Base-by-base conservation (phyloP, 2,329 filamentous ascomycete genomes). In the Pseudocercospora ulei region DNA sequence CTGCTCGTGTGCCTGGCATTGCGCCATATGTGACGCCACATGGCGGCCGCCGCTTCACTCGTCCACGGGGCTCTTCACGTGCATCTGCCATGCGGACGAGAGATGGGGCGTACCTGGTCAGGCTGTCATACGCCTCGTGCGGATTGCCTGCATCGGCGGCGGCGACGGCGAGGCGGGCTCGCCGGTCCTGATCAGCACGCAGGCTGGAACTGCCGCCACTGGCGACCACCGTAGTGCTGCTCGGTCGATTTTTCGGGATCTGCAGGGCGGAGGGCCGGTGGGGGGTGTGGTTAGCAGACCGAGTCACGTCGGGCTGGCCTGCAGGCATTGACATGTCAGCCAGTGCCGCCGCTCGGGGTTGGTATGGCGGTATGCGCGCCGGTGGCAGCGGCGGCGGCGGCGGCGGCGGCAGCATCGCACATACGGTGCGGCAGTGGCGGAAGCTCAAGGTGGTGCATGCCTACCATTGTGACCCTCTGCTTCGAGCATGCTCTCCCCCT, bases 161-260 rank as follows among this genome's bases (percentile, higher is more conserved):
- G 63, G 85, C 85, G 57, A 87, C 78, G 34, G 84, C 88, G 63
- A 85, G 79, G 43, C 81, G 78, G 59, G 77, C 70, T 20, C 41
- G 36, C 18, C 37, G 37, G 12, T 65, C 75, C 68, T 51, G 71
- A 68, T 49, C 75, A 35, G 72, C 62, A 59, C 55, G 50, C 35
- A 65, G 62, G 41, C 60, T 57, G 25, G 63, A 47, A 35, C 50
- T 46, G 27, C 56, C 46, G 35, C 52, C 47, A 45, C 48, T 49
- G 36, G 60, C 58, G 26, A 58, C 48, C 13, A 66, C 62, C 50
- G 72, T 62, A 46, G 65, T 71, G 40, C 64, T 63, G 38, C 66
- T 65, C 55, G 65, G 68, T 55, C 65, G 65, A 52, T 66, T 69
- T 62, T 69, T 71, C 24, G 63, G 62, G 38, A 71, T 56, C 47